Base-by-base conservation (phyloP, 2,329 filamentous ascomycete species). In the Colletotrichum coccodes region DNA sequence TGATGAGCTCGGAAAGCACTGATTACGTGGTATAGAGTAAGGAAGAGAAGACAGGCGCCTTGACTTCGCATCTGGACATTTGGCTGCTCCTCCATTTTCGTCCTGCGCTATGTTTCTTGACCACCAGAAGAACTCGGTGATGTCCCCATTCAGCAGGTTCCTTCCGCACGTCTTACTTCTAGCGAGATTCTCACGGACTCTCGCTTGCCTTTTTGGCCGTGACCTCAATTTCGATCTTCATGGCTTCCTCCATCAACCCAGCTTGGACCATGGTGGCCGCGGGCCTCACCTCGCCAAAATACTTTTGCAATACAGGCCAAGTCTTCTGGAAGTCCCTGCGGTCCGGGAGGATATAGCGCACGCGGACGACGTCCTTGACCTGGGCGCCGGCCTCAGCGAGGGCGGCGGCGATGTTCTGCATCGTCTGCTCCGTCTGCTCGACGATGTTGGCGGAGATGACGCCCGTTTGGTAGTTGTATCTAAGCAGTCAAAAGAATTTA, bases 231-330 rank as follows among this genome's bases (percentile, higher is more conserved):
- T 83, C 81, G 72, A 83, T 78, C 75, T 77, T 80, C 81, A 84
- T 84, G 21, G 56, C 77, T 40, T 86, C 85, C 72, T 86, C 83
- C 83, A 87, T 84, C 64, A 88, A 71, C 11, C 76, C 81, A 0
- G 84, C 81, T 74, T 86, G 82, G 0, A 87, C 74, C 86, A 88
- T 88, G 1, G 84, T 88, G 23, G 86, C 86, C 28, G 86, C 85
- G 1, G 86, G 86, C 36, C 81, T 76, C n/a, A 85, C 81, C 3
- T 81, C 75, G 7, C 84, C 84, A 56, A 88, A 79, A 82, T 83
- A 87, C 71, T 80, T 82, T 70, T 79, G 79, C 71, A 88, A 73
- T 3, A 87, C 82, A 1, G 83, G 81, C 85, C 85, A 88, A 18
- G 82, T 84, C 72, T 76, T 76, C 12, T 80, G 75, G 62, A 88